Conservation (phyloP, 75 land plant genomes). For the Cupressus sempervirens region DNA sequence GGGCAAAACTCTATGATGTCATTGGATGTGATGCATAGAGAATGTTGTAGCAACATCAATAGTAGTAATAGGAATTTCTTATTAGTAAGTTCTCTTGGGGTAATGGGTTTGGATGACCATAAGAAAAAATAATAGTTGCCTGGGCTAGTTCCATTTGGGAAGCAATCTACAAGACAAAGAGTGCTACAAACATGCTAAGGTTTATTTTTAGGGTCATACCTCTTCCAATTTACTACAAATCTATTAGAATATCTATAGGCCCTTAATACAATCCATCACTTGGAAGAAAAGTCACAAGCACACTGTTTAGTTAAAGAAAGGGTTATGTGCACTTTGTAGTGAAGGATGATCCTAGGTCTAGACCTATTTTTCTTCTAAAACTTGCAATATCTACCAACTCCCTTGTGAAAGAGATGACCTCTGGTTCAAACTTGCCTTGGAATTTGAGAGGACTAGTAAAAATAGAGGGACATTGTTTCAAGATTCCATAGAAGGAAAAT, state of each 20-base stretch:
- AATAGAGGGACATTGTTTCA: conserved; percentile 35
- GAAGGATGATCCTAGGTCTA: conserved; percentile 48
- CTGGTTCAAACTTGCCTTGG: conserved; percentile 70
- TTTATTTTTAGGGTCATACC: background rate
- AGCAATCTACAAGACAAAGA: background rate
- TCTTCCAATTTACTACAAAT: background rate
- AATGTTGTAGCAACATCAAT: background rate
- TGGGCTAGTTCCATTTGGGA: conserved; percentile 1
- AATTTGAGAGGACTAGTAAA: conserved; percentile 47
- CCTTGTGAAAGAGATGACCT: conserved; percentile 74
- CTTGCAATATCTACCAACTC: conserved; percentile 55
- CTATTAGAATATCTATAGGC: background rate
- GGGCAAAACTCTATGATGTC: background rate
- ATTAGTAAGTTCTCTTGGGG: background rate
- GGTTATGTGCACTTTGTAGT: conserved; percentile 77
- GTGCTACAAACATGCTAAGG: background rate
- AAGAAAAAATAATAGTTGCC: background rate
- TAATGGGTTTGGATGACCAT: background rate
- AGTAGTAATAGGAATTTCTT: background rate
- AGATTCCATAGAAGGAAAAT: conserved; percentile 77
- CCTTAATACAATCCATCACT: conserved; percentile 7
- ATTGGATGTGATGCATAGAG: background rate
- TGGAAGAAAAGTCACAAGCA: conserved; percentile 55
- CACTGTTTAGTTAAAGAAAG: conserved; percentile 61
- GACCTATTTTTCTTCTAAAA: conserved; percentile 55